phyloP scores from a whole-genome alignment of 2,329 filamentous ascomycete genomes.

The Karstenula rhodostoma region DNA sequence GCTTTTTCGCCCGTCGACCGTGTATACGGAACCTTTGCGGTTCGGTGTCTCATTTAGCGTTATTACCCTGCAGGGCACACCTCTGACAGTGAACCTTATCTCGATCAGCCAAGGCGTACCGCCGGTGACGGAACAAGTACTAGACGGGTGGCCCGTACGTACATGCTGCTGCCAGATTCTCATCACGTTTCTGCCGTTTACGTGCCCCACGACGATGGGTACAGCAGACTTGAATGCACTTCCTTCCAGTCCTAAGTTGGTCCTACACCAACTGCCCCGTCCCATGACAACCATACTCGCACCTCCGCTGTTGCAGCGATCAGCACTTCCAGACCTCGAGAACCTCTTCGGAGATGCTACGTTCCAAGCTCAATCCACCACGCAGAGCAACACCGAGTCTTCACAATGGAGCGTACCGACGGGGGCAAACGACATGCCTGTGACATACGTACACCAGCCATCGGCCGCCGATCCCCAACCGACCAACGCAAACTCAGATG shows the following conservation, averaged over 20 bases:
- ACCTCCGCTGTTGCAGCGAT: background rate
- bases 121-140: background rate
- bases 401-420: background rate
- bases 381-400: background rate
- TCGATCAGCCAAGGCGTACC: background rate
- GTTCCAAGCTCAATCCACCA: background rate
- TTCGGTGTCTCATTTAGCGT: background rate
- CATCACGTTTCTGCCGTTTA: background rate
- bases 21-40: background rate
- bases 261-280: background rate
- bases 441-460: constrained; percentile 6
- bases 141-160: background rate
- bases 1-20: background rate
- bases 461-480: background rate
- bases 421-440: background rate
- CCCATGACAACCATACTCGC: background rate
- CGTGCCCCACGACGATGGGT: background rate
- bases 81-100: constrained; percentile 2
- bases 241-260: background rate
- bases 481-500: background rate
- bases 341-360: constrained; percentile 10
- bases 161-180: background rate
- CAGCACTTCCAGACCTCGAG: constrained; percentile 8
- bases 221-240: background rate
- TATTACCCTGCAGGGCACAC: constrained; percentile 6